Evolutionary conservation across 441 rosid species (phyloP).

Genomic region (Macaranga tanarius): DNA sequence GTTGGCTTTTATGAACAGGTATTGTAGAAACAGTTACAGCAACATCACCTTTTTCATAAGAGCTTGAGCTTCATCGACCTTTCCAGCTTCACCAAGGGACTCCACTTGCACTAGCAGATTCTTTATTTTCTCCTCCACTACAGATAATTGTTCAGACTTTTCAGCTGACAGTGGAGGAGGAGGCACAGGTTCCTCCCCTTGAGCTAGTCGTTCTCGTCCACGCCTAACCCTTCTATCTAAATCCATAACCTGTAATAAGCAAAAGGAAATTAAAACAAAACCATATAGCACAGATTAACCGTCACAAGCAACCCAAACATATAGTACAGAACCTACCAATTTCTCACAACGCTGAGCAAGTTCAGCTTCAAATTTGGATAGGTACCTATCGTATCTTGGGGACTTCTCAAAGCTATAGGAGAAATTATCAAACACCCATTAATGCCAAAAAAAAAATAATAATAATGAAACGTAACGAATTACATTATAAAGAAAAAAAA

Average conservation of each 20-base stretch:
- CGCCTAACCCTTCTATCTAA: constrained; percentile 95
- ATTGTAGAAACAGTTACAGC: neutral
- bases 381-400: constrained; percentile 69
- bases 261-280: neutral
- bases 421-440: constrained; percentile 12
- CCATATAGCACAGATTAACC: neutral
- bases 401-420: constrained; percentile 81
- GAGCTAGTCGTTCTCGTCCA: constrained; percentile 91
- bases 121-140: constrained; percentile 87
- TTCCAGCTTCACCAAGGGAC: constrained; percentile 94
- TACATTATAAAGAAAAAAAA: neutral
- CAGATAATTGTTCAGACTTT: constrained; percentile 77
- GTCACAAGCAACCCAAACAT: neutral
- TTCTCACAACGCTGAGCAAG: constrained; percentile 92
- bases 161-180: constrained; percentile 71
- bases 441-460: too few relatives aligned
- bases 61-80: constrained; percentile 99
- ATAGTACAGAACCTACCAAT: constrained; percentile 50
- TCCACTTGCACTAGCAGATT: constrained; percentile 94
- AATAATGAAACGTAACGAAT: neutral
- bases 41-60: constrained; percentile 88
- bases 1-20: neutral
- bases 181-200: constrained; percentile 77
- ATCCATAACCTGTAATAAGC: constrained; percentile 68
- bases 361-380: constrained; percentile 87